Percentiles rank a stretch among this genome's conserved stretches.
Conservation (phyloP, 2,329 filamentous ascomycete species). For the Colletotrichum lentis region DNA sequence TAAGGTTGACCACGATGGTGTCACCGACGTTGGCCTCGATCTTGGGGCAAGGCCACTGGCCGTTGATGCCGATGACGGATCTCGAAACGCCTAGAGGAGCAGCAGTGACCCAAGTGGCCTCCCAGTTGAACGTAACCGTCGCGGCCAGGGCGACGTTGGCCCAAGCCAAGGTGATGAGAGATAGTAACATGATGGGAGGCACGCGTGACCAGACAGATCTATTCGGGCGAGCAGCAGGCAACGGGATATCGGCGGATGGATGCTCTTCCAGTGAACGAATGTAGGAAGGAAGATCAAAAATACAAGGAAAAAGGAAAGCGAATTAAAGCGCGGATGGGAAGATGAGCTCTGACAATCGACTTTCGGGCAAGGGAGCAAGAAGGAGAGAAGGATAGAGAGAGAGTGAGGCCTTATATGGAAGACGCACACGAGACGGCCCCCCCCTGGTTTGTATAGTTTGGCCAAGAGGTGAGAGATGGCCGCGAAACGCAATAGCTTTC, state of each 20-base stretch:
- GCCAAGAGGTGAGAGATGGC: slow-evolving; percentile 16
- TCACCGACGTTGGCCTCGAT: slow-evolving; percentile 63
- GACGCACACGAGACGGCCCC: slow-evolving; percentile 5
- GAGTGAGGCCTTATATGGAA: slow-evolving; percentile 21
- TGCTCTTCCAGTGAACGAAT: slow-evolving; percentile 29
- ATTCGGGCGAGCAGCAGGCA: slow-evolving; percentile 8
- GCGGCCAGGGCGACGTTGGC: slow-evolving; percentile 43
- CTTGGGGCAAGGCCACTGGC: slow-evolving; percentile 66
- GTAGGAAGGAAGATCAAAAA: slow-evolving; percentile 19
- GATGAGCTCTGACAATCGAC: not conserved
- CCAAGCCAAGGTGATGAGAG: slow-evolving; percentile 37
- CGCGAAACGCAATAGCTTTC: not conserved
- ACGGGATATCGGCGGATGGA: slow-evolving; percentile 3
- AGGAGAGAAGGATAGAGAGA: slow-evolving; percentile 7
- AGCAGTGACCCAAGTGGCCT: slow-evolving; percentile 52
- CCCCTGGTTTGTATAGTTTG: not conserved
- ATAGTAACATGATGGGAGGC: slow-evolving; percentile 18
- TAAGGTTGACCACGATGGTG: slow-evolving; percentile 57
- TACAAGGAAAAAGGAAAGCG: not conserved
- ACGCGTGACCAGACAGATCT: slow-evolving; percentile 10
- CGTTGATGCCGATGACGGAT: slow-evolving; percentile 64
- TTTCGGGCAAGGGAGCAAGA: not conserved
- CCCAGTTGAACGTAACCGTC: slow-evolving; percentile 51
- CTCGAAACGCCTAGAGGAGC: slow-evolving; percentile 50
- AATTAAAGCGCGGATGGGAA: slow-evolving; percentile 16